Base-by-base conservation (phyloP, 192 early-diverging fungal species). In the Chytriomyces sp. region DNA sequence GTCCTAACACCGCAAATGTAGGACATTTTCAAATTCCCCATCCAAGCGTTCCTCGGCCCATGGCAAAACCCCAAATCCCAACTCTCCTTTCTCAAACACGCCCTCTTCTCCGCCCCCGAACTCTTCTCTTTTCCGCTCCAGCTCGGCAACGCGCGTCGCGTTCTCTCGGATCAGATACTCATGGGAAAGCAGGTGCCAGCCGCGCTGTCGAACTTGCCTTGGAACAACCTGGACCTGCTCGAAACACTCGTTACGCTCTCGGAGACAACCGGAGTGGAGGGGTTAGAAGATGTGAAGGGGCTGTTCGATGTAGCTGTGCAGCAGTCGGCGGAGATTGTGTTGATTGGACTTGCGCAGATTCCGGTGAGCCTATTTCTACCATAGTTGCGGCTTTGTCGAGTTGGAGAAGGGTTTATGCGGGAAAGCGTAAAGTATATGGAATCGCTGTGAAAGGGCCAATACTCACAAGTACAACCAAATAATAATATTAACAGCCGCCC, bases 21-120 rank as follows among this genome's bases (percentile, higher is more conserved):
- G 89, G 89, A 81, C 55, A 66, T 78, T 22, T 82, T 83, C 39
- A 76, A 79, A 14, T 93, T 93, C 64, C 93, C 93, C 22, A 77
- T 88, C 26, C 70, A 84, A n/a, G 78, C 78, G 0, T 88, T 93
- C 72, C 90, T 90, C 81, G 89, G 89, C 32, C 79, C 78, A 69
- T 94, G 93, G 93, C 83, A 79, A 25, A 90, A 93, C 71, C 64
- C 80, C 7, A 85, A 81, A 12, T 89, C 85, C 8, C 92, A 94
- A 74, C 75, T 94, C 19, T 89, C 85, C 28, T 81, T 91, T 34
- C 73, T 94, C 49, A 86, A 80, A 59, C 84, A 88, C 58, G 80
- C 90, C 1, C 81, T 89, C 25, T 76, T 81, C 40, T 77, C 81
- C 14, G 77, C 89, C 2, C 75, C 84, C 7, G 89, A 90, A 25